A percentile compares a stretch with the other conserved stretches of the same genome.
These are phyloP conservation scores for Pholiota adiposa DNA, from an alignment of 1,284 basidiomycete species.

Conservation along the genomic window DNA sequence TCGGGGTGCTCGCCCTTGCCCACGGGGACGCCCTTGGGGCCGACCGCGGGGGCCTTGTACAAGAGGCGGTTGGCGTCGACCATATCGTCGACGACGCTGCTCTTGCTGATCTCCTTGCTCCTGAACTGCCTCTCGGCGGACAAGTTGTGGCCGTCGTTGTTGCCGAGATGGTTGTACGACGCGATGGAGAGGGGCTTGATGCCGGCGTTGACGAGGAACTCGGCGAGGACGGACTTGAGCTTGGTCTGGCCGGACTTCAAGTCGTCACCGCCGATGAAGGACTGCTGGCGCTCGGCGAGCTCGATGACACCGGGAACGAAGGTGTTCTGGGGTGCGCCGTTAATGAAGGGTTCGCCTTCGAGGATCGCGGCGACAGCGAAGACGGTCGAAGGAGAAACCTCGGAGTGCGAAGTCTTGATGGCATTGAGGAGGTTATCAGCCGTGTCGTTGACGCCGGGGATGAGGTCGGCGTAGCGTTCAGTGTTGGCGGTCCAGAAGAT, in stretches of 20 bases:
- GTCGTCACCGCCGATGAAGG: slow-evolving; percentile 98
- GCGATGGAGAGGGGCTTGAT: slow-evolving; percentile 98
- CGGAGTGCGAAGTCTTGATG: slow-evolving; percentile 86
- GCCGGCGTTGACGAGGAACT: slow-evolving; percentile 98
- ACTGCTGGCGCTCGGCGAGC: slow-evolving; percentile 87
- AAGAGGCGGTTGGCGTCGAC: slow-evolving; percentile 89
- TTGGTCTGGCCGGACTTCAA: slow-evolving; percentile 96
- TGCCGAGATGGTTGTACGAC: slow-evolving; percentile 98
- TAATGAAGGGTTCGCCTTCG: slow-evolving; percentile 95
- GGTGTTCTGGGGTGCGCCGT: slow-evolving; percentile 99
- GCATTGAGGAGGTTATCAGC: slow-evolving; percentile 86
- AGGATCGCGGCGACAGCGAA: slow-evolving; percentile 97
- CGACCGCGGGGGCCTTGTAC: slow-evolving; percentile 78
- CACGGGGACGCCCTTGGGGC: slow-evolving; percentile 64
- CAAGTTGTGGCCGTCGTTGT: slow-evolving; percentile 96
- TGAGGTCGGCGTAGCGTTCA: slow-evolving; percentile 95
- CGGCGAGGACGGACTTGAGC: slow-evolving; percentile 94
- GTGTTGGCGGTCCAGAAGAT: slow-evolving; percentile 99
- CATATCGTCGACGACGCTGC: slow-evolving; percentile 97
- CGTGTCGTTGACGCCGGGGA: slow-evolving; percentile 95
- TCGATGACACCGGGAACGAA: slow-evolving; percentile 96
- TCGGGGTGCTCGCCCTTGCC: slow-evolving; percentile 94
- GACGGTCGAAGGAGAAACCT: slow-evolving; percentile 94
- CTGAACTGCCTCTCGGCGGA: slow-evolving; percentile 94
- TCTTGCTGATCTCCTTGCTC: slow-evolving; percentile 98